Evolutionary conservation across 2,329 filamentous ascomycete species (phyloP), one percentile per base, ranked within the genome.

Genomic region (Talaromyces sp.): DNA sequence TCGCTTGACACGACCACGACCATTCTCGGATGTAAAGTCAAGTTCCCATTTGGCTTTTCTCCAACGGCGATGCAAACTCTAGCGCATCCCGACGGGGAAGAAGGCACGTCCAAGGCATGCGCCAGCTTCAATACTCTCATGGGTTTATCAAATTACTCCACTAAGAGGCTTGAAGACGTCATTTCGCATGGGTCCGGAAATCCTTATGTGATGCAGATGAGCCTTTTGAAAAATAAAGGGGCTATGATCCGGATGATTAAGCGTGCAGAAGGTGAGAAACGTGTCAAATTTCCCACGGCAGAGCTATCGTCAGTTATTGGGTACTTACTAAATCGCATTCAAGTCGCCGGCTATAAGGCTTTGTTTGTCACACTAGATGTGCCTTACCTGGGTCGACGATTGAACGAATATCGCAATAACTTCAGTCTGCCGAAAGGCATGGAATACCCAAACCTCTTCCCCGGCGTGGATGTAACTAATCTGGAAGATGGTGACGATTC

Each of bases 321-420:
- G n/a, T 13, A 29, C 24, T n/a, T 16, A 30, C 14, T 17, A 41
- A 32, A 47, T 17, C 39, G 2, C 8, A 13, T 16, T 17, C 13
- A 17, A 55, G 49, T 35, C 14, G 49, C 49, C n/a, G 53, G 45
- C 13, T 52, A 49, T 24, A 27, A 55, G 20, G 53, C 53, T 3
- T 35, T 52, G 14, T 49, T 55, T 11, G 35, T 55, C 13, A 55
- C 53, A 13, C 45, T 52, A 8, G 53, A 55, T 30, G 47, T 45
- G 4, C 53, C 49, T 4, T 37, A 52, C 6, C 35, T 52, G 13
- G 49, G 53, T 7, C 52, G 49, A 24, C 53, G 49, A 1, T 37
- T 55, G 9, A 52, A 52, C 27, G 49, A 52, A 17, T 35, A 45
- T n/a, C n/a, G 9, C 39, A 46, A 30, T 22, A 32, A 14, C 52